A percentile compares a stretch with the other conserved stretches of the same genome.
phyloP scores from a whole-genome alignment of 257 asterid genomes.

The Nicotiana knightiana region DNA sequence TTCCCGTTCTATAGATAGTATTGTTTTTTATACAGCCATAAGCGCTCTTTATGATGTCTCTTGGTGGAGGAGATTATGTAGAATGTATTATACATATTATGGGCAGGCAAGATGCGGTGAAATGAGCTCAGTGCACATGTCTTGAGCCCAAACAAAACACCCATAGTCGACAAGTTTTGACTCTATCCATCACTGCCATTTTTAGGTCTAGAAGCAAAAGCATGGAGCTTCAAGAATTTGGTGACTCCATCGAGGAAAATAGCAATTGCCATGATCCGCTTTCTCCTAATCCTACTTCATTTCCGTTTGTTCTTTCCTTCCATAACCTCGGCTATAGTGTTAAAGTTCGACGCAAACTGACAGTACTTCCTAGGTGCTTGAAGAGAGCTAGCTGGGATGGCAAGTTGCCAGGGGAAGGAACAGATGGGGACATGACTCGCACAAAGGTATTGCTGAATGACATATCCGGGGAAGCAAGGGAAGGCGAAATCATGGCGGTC shows the following conservation, averaged over 20 bases:
- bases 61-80: no score
- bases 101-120: no score
- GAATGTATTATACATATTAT: no score
- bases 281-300: conserved; percentile 12
- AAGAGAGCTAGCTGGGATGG: background rate
- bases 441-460: conserved; percentile 24
- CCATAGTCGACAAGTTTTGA: no score
- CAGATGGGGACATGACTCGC: background rate
- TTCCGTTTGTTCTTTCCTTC: conserved; percentile 48
- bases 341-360: conserved; percentile 15
- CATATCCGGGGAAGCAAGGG: conserved; percentile 52
- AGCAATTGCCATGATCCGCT: conserved; percentile 1
- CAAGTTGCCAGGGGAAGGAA: background rate
- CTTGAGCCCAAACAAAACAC: no score
- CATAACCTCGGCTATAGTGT: conserved; percentile 49
- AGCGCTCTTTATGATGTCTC: no score
- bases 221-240: no score
- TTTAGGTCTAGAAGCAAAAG: no score
- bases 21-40: no score
- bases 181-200: no score
- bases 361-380: conserved; percentile 11
- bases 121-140: no score
- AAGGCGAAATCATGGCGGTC: conserved; percentile 55
- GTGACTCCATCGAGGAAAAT: background rate
- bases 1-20: no score